Base-by-base conservation (phyloP, 1,284 basidiomycete species). In the Ceraceosorus bombacis region DNA sequence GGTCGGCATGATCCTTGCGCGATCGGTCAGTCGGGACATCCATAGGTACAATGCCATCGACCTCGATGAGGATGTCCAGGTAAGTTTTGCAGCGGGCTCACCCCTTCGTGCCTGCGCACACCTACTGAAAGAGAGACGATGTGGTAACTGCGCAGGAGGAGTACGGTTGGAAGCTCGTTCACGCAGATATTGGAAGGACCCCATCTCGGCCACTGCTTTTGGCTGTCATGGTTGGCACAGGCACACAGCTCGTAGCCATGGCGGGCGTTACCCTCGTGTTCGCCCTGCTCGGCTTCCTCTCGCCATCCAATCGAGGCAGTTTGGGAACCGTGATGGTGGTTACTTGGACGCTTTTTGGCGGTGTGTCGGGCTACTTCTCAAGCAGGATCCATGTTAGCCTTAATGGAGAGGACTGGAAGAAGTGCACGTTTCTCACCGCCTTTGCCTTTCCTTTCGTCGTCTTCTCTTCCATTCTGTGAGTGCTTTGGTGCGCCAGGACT, bases 141-240 rank as follows among this genome's bases (percentile, higher is more conserved):
- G 27, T 27, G 27, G 27, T 27, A 27, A 27, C 3, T 27, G 27
- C 27, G 27, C 92, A 95, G 80, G 92, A 96, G 51, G 94, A 98
- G 73, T 96, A 88, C 82, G 94, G 94, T 4, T 98, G 94, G 94
- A 97, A 97, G 74, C 83, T 94, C 15, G 85, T 97, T 8, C 92
- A 96, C 71, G 92, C 90, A 39, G 94, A 98, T 79, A 90, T 98
- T 12, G 97, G 96, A 82, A 85, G 94, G 39, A 81, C 88, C 4
- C 94, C 94, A 0, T 79, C 81, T 53, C 83, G 87, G 60, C 71
- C 74, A 8, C 85, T 93, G 83, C 72, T 88, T 9, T 81, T 98
- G 5, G 86, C 90, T 2, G 84, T 94, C 51, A 83, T 91, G 78
- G 85, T 89, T 37, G 94, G 94, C 7, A 95, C 92, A 68, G 94